These are phyloP conservation scores for Malus domestica DNA, from an alignment of 306 rosid species.

Conservation along the genomic window DNA sequence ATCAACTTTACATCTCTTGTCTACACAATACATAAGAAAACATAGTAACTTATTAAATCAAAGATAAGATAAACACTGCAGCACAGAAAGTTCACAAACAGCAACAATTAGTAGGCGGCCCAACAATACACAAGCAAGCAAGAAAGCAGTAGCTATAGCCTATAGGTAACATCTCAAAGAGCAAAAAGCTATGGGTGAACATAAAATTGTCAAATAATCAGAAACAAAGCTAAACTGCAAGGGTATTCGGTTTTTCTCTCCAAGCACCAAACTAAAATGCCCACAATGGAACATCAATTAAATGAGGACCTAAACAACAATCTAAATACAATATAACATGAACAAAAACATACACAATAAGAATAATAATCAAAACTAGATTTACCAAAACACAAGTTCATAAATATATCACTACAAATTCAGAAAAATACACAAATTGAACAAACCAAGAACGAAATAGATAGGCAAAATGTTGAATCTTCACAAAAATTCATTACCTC, in stretches of 20 bases:
- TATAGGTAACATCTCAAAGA: not conserved
- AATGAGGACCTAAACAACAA: not conserved
- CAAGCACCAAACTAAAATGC: not conserved
- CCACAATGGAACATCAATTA: not conserved
- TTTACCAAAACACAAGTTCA: not conserved
- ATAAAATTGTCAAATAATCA: not conserved
- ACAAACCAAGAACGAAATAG: not conserved
- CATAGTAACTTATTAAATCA: not conserved
- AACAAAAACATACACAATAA: not conserved
- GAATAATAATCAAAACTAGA: not conserved
- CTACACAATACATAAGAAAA: slow-evolving; percentile 30
- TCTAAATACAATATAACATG: not conserved
- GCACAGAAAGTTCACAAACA: not conserved
- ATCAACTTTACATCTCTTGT: slow-evolving; percentile 77
- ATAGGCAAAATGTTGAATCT: not conserved
- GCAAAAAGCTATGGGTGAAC: not conserved
- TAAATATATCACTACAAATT: not conserved
- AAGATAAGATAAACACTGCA: not conserved
- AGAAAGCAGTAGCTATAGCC: not conserved
- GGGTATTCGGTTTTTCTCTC: not conserved
- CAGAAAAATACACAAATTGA: not conserved
- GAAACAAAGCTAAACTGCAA: not conserved
- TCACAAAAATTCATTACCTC: slow-evolving; percentile 44
- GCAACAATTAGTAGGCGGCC: not conserved
- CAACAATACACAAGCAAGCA: not conserved